Evolutionary conservation across 2,329 filamentous ascomycete genomes (phyloP), one percentile per base, ranked within the genome.

Genomic region (Neurospora sp.): DNA sequence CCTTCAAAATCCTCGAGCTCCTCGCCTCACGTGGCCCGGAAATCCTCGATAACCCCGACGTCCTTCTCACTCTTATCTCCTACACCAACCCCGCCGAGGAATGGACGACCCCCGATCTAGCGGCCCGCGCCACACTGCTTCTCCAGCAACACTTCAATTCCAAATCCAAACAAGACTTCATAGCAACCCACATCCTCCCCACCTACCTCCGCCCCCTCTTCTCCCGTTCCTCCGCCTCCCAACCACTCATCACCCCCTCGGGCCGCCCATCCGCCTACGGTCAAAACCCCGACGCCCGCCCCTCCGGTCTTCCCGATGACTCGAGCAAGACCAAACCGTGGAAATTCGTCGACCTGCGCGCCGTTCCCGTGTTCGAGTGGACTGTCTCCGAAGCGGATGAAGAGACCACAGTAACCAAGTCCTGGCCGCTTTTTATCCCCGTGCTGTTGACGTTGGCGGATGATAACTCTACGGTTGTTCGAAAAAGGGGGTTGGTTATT

Each of bases 401-500:
- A 83, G 73, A 77, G 67, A 40, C 75, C 1, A 76, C 84, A 8
- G 79, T 91, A 10, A 79, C 84, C 72, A 77, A 82, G 11, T 81
- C 89, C 74, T 95, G 91, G 90, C 87, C 88, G 3, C 80, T 92
- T 8, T 86, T 91, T 71, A 85, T 90, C 1, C 92, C 92, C 1
- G 88, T 90, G 0, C 81, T 95, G 3, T 82, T 95, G 5, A 87
- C 88, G 0, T 83, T 95, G 4, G 79, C 89, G 38, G 91, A 94
- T 76, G 90, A 93, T 74, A 77, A 84, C 15, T 82, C 86, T 28
- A 82, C 82, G 33, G 33, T 0, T 73, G 81, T 87, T 71, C 88
- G 90, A 72, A 77, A 80, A 1, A 81, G 81, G 36, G 90, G 90
- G 0, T 85, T 92, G 15, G 73, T 79, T 1, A 79, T 89, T 2